Evolutionary conservation across 805 yeast genomes (phyloP), one percentile per base, ranked within the genome.

Genomic region (Metschnikowia colocasiae): DNA sequence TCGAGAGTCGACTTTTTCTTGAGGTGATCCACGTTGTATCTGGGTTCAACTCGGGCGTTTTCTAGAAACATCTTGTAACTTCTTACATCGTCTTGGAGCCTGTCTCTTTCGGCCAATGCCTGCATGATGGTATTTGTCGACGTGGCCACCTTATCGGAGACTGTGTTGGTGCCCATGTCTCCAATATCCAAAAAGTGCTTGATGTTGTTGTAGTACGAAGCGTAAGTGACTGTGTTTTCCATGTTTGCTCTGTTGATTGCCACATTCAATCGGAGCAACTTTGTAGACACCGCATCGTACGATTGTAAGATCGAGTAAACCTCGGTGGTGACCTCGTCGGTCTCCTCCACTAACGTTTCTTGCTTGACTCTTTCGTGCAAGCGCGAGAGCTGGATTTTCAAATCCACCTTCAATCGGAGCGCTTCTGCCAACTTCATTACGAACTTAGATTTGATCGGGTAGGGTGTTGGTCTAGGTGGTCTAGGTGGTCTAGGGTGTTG

Each of bases 381-480:
- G 8, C 16, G 15, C 12, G 3, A 9, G 13, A 38, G 23, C 18
- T 38, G 41, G 26, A 26, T 15, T 5, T 10, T 7, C n/a, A 26
- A 27, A 22, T 38, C 41, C 6, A 27, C 31, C 26, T 38, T 38
- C 6, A 38, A 26, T 19, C 41, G 18, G 9, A 38, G 32, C 3
- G 41, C 41, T 12, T 38, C 34, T 29, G 42, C 42, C 19, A 29
- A 29, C 20, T 39, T 29, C 34, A 39, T 39, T 22, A n/a, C n/a
- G n/a, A n/a, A n/a, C n/a, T n/a, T n/a, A n/a, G n/a, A n/a, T n/a
- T n/a, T n/a, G n/a, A n/a, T n/a, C n/a, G n/a, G n/a, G n/a, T n/a
- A n/a, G n/a, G n/a, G n/a, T n/a, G n/a, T n/a, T n/a, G n/a, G n/a
- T n/a, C n/a, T n/a, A n/a, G n/a, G n/a, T n/a, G n/a, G n/a, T n/a